Evolutionary conservation across 2,329 filamentous ascomycete genomes (phyloP).

Genomic region (Trichoderma atroviride): DNA sequence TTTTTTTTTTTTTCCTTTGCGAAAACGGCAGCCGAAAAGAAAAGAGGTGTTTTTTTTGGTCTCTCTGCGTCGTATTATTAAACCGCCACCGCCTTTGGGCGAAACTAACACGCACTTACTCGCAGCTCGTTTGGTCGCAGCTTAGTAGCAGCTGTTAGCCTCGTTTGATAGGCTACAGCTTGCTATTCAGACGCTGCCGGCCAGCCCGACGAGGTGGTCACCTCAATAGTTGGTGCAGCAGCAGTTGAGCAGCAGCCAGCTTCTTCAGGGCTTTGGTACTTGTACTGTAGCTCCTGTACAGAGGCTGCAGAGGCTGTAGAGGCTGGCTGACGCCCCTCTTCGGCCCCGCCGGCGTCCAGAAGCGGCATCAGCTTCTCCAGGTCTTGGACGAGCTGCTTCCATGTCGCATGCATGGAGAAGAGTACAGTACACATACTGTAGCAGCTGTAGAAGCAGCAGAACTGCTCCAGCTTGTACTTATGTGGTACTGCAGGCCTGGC

Average conservation of each 20-base stretch:
- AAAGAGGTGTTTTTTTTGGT: too few relatives aligned
- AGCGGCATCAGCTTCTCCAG: neutral
- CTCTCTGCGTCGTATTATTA: neutral
- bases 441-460: neutral
- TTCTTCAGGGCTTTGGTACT: neutral
- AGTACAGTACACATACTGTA: neutral
- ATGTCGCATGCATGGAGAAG: neutral
- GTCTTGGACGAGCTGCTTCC: neutral
- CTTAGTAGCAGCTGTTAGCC: too few relatives aligned
- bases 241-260: neutral
- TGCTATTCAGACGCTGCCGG: neutral
- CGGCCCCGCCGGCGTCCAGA: neutral
- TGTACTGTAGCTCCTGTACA: neutral
- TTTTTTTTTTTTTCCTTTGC: too few relatives aligned
- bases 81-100: neutral
- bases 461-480: neutral
- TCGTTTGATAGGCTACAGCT: too few relatives aligned
- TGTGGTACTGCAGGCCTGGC: neutral
- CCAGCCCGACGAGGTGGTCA: neutral
- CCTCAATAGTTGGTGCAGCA: too few relatives aligned
- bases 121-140: too few relatives aligned
- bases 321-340: neutral
- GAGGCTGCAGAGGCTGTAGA: too few relatives aligned
- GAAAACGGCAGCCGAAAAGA: neutral
- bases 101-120: neutral